A percentile compares a stretch with the other conserved stretches of the same genome.
phyloP scores from a whole-genome alignment of 2,329 filamentous ascomycete species.

The Hymenoscyphus albidus region DNA sequence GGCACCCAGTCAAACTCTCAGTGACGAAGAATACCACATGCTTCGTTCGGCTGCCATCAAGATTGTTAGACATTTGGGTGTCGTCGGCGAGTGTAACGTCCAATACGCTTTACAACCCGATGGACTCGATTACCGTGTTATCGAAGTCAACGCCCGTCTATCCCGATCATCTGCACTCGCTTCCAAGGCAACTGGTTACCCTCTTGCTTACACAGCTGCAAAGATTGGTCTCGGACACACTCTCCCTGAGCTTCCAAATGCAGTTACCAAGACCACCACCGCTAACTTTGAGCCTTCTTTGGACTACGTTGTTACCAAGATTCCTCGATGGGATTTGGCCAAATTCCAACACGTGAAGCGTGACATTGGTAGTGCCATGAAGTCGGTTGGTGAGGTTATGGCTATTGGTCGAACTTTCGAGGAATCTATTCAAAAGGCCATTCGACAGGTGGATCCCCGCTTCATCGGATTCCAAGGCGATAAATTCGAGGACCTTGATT shows the following conservation, averaged over 20 bases:
- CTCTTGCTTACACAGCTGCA: slow-evolving; percentile 92
- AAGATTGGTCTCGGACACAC: slow-evolving; percentile 97
- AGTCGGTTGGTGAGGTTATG: slow-evolving; percentile 99
- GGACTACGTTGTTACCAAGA: slow-evolving; percentile 98
- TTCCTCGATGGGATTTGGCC: slow-evolving; percentile 94
- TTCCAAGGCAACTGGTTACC: slow-evolving; percentile 97
- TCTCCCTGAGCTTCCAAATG: slow-evolving; percentile 92
- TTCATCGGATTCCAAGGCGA: slow-evolving; percentile 94
- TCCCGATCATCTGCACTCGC: slow-evolving; percentile 95
- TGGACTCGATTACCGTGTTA: slow-evolving; percentile 95
- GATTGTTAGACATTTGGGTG: slow-evolving; percentile 93
- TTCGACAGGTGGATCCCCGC: slow-evolving; percentile 89
- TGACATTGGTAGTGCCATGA: slow-evolving; percentile 97
- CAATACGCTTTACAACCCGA: slow-evolving; percentile 97
- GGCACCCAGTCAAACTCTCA: slow-evolving; percentile 92
- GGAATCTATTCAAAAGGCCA: slow-evolving; percentile 98
- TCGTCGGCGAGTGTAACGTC: slow-evolving; percentile 98
- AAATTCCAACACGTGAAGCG: slow-evolving; percentile 99
- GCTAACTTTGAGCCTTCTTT: slow-evolving; percentile 98
- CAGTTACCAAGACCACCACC: slow-evolving; percentile 96
- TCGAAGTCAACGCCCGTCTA: slow-evolving; percentile 97
- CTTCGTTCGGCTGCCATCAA: slow-evolving; percentile 96
- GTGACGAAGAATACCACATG: slow-evolving; percentile 99
- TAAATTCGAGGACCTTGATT: slow-evolving; percentile 89
- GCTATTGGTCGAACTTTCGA: slow-evolving; percentile 98